phyloP scores from a whole-genome alignment of 2,329 filamentous ascomycete genomes.

The Verticillium albo-atrum region DNA sequence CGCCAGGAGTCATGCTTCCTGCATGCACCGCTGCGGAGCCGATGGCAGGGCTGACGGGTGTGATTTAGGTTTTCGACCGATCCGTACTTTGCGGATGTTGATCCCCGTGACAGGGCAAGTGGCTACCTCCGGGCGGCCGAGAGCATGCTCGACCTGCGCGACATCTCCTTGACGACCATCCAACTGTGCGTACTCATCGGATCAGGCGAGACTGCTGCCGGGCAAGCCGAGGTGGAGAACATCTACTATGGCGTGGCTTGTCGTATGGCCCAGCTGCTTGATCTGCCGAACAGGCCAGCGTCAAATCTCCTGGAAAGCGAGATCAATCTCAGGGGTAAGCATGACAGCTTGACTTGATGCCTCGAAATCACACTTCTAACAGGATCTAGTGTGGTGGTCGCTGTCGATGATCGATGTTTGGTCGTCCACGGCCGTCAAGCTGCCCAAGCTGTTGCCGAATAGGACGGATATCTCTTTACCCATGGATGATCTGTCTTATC shows the following conservation, averaged over 20 bases:
- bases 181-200: slow-evolving; percentile 34
- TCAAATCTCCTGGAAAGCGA: slow-evolving; percentile 24
- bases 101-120: slow-evolving; percentile 17
- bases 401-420: slow-evolving; percentile 18
- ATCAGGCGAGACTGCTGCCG: slow-evolving; percentile 25
- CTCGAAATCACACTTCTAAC: background rate
- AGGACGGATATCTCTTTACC: slow-evolving; percentile 23
- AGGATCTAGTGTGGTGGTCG: slow-evolving; percentile 14
- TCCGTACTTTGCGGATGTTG: slow-evolving; percentile 9
- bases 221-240: slow-evolving; percentile 28
- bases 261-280: slow-evolving; percentile 27
- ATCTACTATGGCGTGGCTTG: slow-evolving; percentile 32
- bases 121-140: slow-evolving; percentile 15
- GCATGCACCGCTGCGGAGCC: background rate
- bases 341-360: background rate
- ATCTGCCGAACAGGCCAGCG: slow-evolving; percentile 24
- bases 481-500: slow-evolving; percentile 30
- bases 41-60: background rate
- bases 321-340: slow-evolving; percentile 23
- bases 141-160: slow-evolving; percentile 24
- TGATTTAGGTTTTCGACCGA: slow-evolving; percentile 17
- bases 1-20: background rate
- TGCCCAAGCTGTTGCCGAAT: slow-evolving; percentile 14
- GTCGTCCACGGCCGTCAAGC: slow-evolving; percentile 17
- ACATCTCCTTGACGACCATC: slow-evolving; percentile 29